Evolutionary conservation across 345 rosid genomes (phyloP).

Genomic region (Arabidopsis suecica): DNA sequence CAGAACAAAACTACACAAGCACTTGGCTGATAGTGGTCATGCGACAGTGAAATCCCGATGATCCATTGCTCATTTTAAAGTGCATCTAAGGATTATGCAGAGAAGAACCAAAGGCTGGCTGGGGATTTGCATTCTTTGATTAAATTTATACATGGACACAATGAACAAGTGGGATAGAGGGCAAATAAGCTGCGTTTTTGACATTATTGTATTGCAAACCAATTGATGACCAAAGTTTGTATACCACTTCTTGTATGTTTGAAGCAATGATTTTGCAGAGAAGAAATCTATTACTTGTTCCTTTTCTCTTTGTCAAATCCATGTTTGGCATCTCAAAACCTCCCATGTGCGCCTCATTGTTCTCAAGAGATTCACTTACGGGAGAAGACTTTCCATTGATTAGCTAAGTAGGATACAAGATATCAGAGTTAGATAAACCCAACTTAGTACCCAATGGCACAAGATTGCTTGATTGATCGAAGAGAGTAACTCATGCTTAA

Average conservation of each 20-base stretch:
- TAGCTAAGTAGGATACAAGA: background rate
- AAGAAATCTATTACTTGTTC: background rate
- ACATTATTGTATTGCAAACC: slow-evolving; percentile 15
- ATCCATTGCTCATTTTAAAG: slow-evolving; percentile 28
- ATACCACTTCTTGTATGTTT: slow-evolving; percentile 7
- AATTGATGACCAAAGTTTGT: slow-evolving; percentile 4
- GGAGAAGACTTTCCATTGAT: background rate
- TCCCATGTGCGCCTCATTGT: background rate
- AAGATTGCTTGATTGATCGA: background rate
- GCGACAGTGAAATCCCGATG: slow-evolving; percentile 62
- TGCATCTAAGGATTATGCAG: slow-evolving; percentile 28
- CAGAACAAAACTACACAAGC: slow-evolving; percentile 82
- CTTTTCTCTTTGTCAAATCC: background rate
- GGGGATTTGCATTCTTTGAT: slow-evolving; percentile 41
- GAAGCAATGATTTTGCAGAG: slow-evolving; percentile 29
- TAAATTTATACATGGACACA: slow-evolving; percentile 31
- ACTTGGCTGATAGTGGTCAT: slow-evolving; percentile 81
- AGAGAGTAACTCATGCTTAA: background rate
- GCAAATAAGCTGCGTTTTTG: slow-evolving; percentile 27
- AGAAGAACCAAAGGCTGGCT: slow-evolving; percentile 26
- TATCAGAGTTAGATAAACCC: background rate
- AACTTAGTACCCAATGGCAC: background rate
- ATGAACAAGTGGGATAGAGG: background rate
- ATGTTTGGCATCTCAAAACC: background rate
- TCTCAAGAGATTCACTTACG: background rate